Conservation (phyloP, 345 rosid genomes). For the Eucalyptus coolabah region DNA sequence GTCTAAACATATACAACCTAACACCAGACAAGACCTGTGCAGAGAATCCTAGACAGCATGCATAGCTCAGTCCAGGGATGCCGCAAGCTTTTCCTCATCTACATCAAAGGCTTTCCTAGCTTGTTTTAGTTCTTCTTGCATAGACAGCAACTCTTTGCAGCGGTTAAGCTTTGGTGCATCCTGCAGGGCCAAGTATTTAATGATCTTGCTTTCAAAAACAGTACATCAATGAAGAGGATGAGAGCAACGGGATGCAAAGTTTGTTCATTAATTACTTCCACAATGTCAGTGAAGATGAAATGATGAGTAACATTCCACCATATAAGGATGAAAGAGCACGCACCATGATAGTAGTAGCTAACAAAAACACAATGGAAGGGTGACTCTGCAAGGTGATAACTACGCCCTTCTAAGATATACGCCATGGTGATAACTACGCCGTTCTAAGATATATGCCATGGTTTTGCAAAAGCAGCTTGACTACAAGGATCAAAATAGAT, state of each 20-base stretch:
- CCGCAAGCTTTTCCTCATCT: slow-evolving; percentile 73
- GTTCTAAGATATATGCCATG: background rate
- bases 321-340: background rate
- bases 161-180: slow-evolving; percentile 82
- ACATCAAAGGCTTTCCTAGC: slow-evolving; percentile 95
- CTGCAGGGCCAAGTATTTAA: slow-evolving; percentile 18
- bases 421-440: background rate
- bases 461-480: background rate
- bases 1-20: background rate
- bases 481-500: background rate
- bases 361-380: background rate
- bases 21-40: background rate
- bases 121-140: slow-evolving; percentile 97
- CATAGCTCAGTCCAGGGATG: slow-evolving; percentile 20
- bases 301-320: background rate
- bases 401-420: background rate
- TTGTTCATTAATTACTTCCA: background rate
- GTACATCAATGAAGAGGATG: background rate
- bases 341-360: background rate
- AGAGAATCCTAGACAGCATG: background rate
- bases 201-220: background rate
- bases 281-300: background rate
- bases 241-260: background rate
- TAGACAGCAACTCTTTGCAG: slow-evolving; percentile 67
- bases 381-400: background rate